Evolutionary conservation across 2,329 filamentous ascomycete genomes (phyloP).

Genomic region (Sporothrix brasiliensis): DNA sequence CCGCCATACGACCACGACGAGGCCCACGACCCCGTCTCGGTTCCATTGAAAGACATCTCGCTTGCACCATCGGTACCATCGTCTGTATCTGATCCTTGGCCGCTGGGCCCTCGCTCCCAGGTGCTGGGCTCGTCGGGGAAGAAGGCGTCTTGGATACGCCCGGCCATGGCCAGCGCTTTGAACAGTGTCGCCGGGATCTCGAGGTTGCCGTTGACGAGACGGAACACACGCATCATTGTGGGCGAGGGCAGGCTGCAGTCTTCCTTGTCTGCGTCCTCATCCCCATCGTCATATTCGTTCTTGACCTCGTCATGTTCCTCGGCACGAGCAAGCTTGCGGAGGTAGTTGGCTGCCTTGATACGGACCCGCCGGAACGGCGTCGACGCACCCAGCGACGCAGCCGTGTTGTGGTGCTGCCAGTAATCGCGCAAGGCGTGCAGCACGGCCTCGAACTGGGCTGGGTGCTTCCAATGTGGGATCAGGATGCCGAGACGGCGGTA

Average conservation of each 20-base stretch:
- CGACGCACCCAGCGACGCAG: constrained; percentile 23
- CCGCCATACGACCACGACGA: background rate
- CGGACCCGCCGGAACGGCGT: constrained; percentile 28
- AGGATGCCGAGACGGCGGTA: constrained; percentile 34
- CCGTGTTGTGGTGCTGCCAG: constrained; percentile 29
- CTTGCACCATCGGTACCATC: background rate
- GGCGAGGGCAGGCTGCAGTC: constrained; percentile 23
- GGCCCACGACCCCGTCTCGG: background rate
- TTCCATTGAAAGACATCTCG: background rate
- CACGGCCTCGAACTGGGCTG: constrained; percentile 23
- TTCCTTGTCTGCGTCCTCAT: too few relatives aligned
- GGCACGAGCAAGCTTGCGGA: constrained; percentile 20
- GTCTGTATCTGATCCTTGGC: background rate
- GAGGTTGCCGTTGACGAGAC: constrained; percentile 35
- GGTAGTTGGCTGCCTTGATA: constrained; percentile 23
- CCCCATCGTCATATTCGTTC: background rate
- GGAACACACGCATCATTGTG: constrained; percentile 31
- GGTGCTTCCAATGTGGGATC: constrained; percentile 28
- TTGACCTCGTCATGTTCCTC: background rate
- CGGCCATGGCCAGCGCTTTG: constrained; percentile 32
- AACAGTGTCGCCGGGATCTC: constrained; percentile 32
- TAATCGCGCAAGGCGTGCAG: constrained; percentile 29
- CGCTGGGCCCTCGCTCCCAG: constrained; percentile 1
- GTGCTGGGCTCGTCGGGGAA: constrained; percentile 33
- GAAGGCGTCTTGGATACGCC: constrained; percentile 32